A percentile compares a stretch with the other conserved stretches of the same genome.
Conservation (phyloP, 2,329 filamentous ascomycete species). For the Beauveria asiatica region DNA sequence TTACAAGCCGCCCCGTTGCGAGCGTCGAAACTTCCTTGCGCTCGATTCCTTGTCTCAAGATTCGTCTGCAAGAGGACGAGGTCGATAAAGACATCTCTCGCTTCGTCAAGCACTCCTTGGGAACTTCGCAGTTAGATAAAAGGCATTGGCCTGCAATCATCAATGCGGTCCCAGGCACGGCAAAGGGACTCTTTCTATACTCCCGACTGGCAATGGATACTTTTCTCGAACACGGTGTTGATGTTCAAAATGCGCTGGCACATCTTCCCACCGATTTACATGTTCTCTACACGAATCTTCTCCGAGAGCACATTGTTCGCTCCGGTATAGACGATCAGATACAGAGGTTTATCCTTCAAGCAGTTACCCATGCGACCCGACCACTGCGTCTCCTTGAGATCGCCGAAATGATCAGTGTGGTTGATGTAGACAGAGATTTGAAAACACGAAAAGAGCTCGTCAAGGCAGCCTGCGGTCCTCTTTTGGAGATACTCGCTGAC, state of each 20-base stretch:
- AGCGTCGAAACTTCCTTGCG: conserved; percentile 24
- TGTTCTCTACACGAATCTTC: conserved; percentile 1
- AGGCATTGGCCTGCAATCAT: conserved; percentile 9
- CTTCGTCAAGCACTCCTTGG: not conserved
- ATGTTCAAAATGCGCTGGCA: conserved; percentile 20
- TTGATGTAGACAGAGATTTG: conserved; percentile 11
- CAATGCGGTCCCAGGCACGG: conserved; percentile 25
- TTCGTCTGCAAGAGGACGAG: conserved; percentile 23
- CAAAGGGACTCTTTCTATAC: conserved; percentile 37
- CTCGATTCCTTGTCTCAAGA: conserved; percentile 17
- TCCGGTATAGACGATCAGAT: conserved; percentile 23
- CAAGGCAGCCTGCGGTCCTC: conserved; percentile 31
- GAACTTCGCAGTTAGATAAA: not conserved
- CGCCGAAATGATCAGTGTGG: conserved; percentile 18
- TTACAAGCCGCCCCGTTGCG: conserved; percentile 33
- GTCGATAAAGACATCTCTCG: conserved; percentile 3
- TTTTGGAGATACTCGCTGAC: conserved; percentile 37
- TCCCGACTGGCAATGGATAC: conserved; percentile 34
- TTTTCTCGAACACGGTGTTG: conserved; percentile 20
- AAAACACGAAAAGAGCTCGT: conserved; percentile 29
- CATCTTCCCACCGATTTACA: conserved; percentile 21
- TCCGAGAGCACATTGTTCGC: conserved; percentile 9
- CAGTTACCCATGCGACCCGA: conserved; percentile 31
- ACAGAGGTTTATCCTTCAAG: conserved; percentile 32
- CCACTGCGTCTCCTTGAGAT: conserved; percentile 35